phyloP scores from a whole-genome alignment of 1,284 basidiomycete genomes.

The Cutaneotrichosporon spelunceum region DNA sequence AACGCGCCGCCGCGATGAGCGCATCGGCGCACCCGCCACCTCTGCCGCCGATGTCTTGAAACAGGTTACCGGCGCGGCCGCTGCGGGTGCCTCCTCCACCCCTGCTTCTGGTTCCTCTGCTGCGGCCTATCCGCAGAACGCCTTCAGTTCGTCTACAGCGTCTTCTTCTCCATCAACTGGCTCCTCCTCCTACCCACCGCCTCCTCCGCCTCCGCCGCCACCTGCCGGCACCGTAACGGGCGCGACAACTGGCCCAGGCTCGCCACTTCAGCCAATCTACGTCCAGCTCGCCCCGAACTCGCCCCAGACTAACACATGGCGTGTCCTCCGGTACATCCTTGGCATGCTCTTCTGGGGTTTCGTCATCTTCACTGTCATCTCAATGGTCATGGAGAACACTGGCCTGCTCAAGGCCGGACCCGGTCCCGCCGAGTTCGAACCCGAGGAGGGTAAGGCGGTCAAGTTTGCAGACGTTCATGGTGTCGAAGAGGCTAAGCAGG shows the following conservation, averaged over 20 bases:
- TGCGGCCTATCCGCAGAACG: conserved; percentile 49
- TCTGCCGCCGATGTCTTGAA: background rate
- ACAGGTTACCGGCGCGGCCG: background rate
- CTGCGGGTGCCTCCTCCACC: background rate
- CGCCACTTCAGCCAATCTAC: conserved; percentile 45
- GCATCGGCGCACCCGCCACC: conserved; percentile 7
- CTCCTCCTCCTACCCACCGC: background rate
- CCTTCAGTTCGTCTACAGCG: background rate
- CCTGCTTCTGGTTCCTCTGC: conserved; percentile 5
- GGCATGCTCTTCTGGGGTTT: conserved; percentile 43
- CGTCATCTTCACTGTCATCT: conserved; percentile 70
- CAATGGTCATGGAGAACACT: conserved; percentile 85
- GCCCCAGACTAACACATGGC: conserved; percentile 33
- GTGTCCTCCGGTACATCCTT: conserved; percentile 37
- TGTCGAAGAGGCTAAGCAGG: conserved; percentile 88
- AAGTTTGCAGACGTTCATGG: conserved; percentile 92
- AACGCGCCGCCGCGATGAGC: conserved; percentile 36
- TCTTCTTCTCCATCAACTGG: conserved; percentile 23
- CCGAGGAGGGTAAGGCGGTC: conserved; percentile 65
- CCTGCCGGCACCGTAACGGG: conserved; percentile 14
- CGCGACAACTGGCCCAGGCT: conserved; percentile 43
- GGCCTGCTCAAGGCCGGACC: conserved; percentile 85
- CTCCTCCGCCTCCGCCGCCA: conserved; percentile 3
- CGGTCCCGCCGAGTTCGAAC: conserved; percentile 56
- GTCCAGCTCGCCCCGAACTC: conserved; percentile 46